Conservation (phyloP, 2,329 filamentous ascomycete species). For the Aureobasidium sp. region DNA sequence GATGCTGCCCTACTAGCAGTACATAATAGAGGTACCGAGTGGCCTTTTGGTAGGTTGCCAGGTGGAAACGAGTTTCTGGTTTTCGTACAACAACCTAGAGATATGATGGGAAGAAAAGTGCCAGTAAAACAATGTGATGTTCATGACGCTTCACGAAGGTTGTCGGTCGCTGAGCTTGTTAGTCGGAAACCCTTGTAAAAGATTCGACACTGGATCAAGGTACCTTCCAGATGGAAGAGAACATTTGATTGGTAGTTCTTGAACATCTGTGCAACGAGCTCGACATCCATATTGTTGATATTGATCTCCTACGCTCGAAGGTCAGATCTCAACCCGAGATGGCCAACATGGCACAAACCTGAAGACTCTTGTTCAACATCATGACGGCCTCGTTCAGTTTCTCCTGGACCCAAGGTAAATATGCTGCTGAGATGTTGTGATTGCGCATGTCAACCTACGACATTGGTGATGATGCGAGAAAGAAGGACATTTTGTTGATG, state of each 20-base stretch:
- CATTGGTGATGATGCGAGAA: conserved; percentile 93
- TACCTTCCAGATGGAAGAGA: conserved; percentile 93
- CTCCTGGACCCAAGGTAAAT: no score
- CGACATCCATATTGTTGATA: conserved; percentile 97
- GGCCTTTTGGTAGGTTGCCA: neutral
- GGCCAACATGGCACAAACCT: conserved; percentile 46
- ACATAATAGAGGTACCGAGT: neutral
- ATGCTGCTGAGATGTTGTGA: neutral
- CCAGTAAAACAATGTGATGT: neutral
- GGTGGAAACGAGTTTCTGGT: conserved; percentile 3
- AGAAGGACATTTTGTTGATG: conserved; percentile 92
- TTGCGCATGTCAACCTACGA: conserved; percentile 56
- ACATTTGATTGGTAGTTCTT: conserved; percentile 99
- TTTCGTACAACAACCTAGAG: neutral
- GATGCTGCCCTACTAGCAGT: neutral
- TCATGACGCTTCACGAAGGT: conserved; percentile 69
- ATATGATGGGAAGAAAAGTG: neutral
- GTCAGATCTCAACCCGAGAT: neutral
- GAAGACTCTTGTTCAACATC: conserved; percentile 85
- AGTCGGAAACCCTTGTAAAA: conserved; percentile 20
- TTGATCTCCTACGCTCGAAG: conserved; percentile 76
- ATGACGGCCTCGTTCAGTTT: conserved; percentile 94
- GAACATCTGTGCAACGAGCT: conserved; percentile 98
- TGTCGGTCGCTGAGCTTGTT: conserved; percentile 62
- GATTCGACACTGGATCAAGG: conserved; percentile 16